Evolutionary conservation across 2,329 filamentous ascomycete species (phyloP).

Genomic region (Aspergillus pseudonomiae): DNA sequence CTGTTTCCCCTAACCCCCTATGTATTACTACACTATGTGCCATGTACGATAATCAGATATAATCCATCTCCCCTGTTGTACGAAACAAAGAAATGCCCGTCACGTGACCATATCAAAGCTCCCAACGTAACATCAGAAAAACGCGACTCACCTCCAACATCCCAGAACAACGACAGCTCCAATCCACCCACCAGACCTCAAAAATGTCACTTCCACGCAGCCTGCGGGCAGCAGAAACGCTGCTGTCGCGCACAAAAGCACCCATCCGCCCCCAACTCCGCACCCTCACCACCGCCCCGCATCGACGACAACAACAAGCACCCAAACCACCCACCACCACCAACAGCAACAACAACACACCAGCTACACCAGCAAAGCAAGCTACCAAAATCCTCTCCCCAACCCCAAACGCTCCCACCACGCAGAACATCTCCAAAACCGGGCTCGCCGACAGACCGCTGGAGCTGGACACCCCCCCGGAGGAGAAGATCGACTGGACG

Average conservation of each 20-base stretch:
- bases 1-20: background rate
- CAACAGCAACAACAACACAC: background rate
- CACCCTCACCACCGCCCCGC: background rate
- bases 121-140: background rate
- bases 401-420: slow-evolving; percentile 34
- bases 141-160: background rate
- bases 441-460: slow-evolving; percentile 41
- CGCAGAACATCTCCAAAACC: slow-evolving; percentile 42
- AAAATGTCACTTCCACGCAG: slow-evolving; percentile 29
- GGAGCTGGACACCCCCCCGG: slow-evolving; percentile 30
- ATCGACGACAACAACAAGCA: slow-evolving; percentile 10
- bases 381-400: slow-evolving; percentile 23
- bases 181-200: background rate
- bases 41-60: background rate
- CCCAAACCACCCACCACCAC: slow-evolving; percentile 14
- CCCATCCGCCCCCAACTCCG: slow-evolving; percentile 9
- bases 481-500: slow-evolving; percentile 73
- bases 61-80: background rate
- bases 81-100: background rate
- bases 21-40: slow-evolving; percentile 4
- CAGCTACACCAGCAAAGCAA: background rate
- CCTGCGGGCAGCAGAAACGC: slow-evolving; percentile 22
- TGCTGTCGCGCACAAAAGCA: slow-evolving; percentile 20
- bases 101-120: background rate
- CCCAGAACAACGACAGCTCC: slow-evolving; percentile 6